phyloP scores from a whole-genome alignment of 345 rosid genomes.

The Hypericum androsaemum region DNA sequence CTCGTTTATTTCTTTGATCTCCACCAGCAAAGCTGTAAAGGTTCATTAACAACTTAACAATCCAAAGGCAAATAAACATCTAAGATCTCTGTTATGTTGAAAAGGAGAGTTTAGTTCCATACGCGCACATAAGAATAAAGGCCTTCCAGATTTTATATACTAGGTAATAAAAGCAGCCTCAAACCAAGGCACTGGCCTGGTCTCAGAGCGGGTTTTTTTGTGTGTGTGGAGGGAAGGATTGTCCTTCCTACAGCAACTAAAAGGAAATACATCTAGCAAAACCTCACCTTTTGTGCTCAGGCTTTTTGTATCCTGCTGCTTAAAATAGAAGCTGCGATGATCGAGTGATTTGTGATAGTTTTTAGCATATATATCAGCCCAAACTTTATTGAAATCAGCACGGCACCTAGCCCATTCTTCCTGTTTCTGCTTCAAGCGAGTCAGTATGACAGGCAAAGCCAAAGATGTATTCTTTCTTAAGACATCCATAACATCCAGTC shows the following conservation, averaged over 20 bases:
- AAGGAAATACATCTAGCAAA: background rate
- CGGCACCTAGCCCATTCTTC: conserved; percentile 96
- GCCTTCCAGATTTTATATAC: no score
- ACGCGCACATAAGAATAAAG: no score
- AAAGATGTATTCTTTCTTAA: conserved; percentile 72
- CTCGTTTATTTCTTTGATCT: conserved; percentile 86
- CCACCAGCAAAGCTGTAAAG: conserved; percentile 68
- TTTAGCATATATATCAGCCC: conserved; percentile 93
- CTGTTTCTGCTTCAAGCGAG: conserved; percentile 94
- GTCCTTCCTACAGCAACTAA: background rate
- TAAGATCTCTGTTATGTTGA: no score
- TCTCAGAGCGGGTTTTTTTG: no score
- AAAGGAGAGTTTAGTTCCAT: no score
- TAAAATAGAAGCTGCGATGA: conserved; percentile 96
- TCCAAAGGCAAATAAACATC: no score
- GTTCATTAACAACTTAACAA: no score
- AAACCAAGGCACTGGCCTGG: no score
- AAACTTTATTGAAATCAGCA: conserved; percentile 87
- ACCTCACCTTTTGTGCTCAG: conserved; percentile 76
- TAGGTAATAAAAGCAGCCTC: no score
- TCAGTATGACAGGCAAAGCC: conserved; percentile 86
- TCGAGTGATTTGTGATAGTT: conserved; percentile 95
- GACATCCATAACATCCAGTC: conserved; percentile 90
- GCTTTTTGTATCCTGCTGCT: conserved; percentile 93
- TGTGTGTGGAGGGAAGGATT: background rate